Evolutionary conservation across 1,139 yeast genomes (phyloP), one percentile per base, ranked within the genome.

Genomic region (Sugiyamaella neomexicana): DNA sequence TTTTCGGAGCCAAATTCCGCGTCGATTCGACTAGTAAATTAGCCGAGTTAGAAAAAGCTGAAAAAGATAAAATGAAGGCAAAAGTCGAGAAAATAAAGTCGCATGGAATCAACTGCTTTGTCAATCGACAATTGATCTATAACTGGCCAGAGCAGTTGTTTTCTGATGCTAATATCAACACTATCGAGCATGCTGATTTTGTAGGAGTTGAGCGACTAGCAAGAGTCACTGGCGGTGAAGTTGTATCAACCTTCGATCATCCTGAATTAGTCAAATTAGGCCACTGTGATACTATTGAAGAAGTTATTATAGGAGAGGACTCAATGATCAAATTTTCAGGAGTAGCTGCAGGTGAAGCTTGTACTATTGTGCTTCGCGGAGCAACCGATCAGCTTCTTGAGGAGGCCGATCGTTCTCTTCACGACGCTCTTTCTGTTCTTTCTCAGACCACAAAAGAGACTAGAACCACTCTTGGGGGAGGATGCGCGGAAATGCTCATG

Each of bases 401-500:
- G 67, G 99, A 93, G 76, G 96, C 98, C 16, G 98, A 93, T 73
- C 85, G 99, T 73, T 90, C 99, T 0, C 77, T 93, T 59, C 99
- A 95, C 68, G 99, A 93, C 73, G 99, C 99, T 1, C 78, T 93
- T 57, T 89, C 97, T 1, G 99, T 93, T 12, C 79, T 93, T 56
- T 89, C 97, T 1, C 99, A 95, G 74, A 93, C 99, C 13, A 93
- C 97, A 1, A 83, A 79, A 63, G 97, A 90, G 67, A 88, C 98
- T n/a, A 83, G 91, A 70, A 90, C 97, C 1, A 95, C 95, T 38
- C 80, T 93, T 48, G 99, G 99, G 55, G 99, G 97, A 62, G 99
- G 99, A 27, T 91, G 97, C 69, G 85, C 97, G 3, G 99, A 93
- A 73, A 91, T 93, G 97, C 79, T 89, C 65, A 93, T 93, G 99